Conservation (phyloP, 192 early-diverging fungal genomes). For the Mortierella claussenii region DNA sequence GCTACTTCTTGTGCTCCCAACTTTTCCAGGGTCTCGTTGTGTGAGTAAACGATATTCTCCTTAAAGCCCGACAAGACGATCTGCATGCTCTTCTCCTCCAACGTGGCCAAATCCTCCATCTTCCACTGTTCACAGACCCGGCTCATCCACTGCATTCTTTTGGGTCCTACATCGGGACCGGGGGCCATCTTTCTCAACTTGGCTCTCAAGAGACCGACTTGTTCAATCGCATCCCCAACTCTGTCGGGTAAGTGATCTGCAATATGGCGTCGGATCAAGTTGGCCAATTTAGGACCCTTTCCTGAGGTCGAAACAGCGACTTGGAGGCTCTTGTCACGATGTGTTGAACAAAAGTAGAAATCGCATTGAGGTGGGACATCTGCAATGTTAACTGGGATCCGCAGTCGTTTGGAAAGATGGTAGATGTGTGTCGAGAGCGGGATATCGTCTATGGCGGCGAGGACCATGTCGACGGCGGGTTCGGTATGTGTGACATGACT, state of each 20-base stretch:
- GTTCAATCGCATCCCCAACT: constrained; percentile 77
- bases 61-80: constrained; percentile 72
- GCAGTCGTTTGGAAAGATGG: constrained; percentile 62
- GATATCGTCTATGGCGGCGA: constrained; percentile 81
- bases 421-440: constrained; percentile 77
- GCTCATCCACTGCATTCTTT: constrained; percentile 88
- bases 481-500: constrained; percentile 8
- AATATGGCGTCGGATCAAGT: constrained; percentile 77
- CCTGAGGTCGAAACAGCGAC: constrained; percentile 92
- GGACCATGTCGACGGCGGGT: constrained; percentile 66
- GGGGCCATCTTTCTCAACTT: constrained; percentile 74
- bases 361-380: constrained; percentile 92
- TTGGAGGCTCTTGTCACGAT: constrained; percentile 86
- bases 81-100: constrained; percentile 71
- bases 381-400: constrained; percentile 94
- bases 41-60: constrained; percentile 44
- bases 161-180: constrained; percentile 66
- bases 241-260: constrained; percentile 66
- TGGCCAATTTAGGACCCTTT: constrained; percentile 89
- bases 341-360: constrained; percentile 92
- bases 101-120: constrained; percentile 73
- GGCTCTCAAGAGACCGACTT: constrained; percentile 72
- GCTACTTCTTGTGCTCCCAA: background rate
- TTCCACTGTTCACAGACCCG: constrained; percentile 88
- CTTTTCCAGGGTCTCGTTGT: constrained; percentile 26